These are phyloP conservation scores for Apiospora saccharicola DNA, from an alignment of 2,329 filamentous ascomycete genomes.

Conservation along the genomic window DNA sequence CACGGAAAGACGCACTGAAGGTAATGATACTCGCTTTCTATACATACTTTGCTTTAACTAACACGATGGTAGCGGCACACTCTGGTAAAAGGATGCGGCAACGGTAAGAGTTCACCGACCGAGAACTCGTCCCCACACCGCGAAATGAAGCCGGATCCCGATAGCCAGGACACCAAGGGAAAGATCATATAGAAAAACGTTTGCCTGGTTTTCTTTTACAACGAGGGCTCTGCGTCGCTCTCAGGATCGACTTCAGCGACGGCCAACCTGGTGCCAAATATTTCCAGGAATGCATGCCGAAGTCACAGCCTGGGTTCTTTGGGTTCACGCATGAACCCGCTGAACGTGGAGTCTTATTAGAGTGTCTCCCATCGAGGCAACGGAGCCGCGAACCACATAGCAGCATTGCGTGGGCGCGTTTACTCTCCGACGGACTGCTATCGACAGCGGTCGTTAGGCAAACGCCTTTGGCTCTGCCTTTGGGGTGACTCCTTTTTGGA, in stretches of 20 bases:
- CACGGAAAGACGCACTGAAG: constrained; percentile 95
- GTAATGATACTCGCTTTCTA: constrained; percentile 56
- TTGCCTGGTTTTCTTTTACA: no score
- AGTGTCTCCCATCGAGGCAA: neutral
- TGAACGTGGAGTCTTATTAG: neutral
- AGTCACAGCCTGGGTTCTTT: neutral
- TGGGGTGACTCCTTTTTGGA: neutral
- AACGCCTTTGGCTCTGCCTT: neutral
- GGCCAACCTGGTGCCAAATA: neutral
- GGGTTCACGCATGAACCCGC: neutral
- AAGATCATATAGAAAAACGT: constrained; percentile 8
- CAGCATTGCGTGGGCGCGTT: neutral
- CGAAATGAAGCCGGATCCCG: constrained; percentile 34
- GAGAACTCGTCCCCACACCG: constrained; percentile 34
- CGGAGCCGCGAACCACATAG: neutral
- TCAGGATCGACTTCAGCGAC: neutral
- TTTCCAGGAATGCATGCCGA: neutral
- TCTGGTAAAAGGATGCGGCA: constrained; percentile 70
- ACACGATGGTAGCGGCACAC: constrained; percentile 61
- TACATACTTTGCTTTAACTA: constrained; percentile 29
- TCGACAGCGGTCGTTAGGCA: neutral
- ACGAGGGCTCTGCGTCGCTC: neutral
- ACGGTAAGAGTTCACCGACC: constrained; percentile 40
- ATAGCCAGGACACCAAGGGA: constrained; percentile 24
- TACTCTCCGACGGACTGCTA: neutral